Conservation (phyloP, 2,329 filamentous ascomycete species). For the Paecilomyces dactylethromorphus region DNA sequence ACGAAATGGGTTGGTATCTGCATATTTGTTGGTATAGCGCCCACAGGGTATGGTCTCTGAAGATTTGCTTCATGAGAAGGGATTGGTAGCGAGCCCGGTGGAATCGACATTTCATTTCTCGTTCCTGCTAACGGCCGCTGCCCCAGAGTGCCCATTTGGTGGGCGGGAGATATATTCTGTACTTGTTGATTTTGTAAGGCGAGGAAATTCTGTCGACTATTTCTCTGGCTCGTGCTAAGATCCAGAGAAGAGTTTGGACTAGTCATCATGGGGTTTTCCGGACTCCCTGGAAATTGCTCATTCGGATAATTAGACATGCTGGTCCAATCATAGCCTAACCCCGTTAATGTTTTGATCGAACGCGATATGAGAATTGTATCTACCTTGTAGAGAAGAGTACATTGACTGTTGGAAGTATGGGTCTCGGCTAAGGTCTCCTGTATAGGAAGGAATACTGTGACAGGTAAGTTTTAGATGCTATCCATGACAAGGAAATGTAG, state of each 20-base stretch:
- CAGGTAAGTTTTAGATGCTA: background rate
- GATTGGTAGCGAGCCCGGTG: background rate
- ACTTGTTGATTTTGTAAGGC: background rate
- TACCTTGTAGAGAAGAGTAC: slow-evolving; percentile 8
- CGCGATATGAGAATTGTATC: background rate
- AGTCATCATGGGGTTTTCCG: slow-evolving; percentile 20
- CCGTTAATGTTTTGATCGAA: background rate
- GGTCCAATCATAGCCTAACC: slow-evolving; percentile 3
- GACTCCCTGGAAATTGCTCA: slow-evolving; percentile 19
- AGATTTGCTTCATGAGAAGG: background rate
- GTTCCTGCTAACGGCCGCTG: background rate
- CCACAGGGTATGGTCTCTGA: slow-evolving; percentile 14
- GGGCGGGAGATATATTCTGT: background rate
- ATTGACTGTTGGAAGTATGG: slow-evolving; percentile 5
- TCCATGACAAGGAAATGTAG: background rate
- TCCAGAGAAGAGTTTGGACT: slow-evolving; percentile 18
- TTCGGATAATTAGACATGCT: slow-evolving; percentile 4
- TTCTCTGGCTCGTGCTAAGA: slow-evolving; percentile 17
- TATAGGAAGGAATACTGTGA: background rate
- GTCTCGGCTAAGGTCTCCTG: slow-evolving; percentile 1
- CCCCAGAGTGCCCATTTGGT: background rate
- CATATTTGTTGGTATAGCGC: slow-evolving; percentile 11
- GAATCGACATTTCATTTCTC: background rate
- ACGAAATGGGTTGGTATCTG: slow-evolving; percentile 16
- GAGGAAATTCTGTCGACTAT: slow-evolving; percentile 1